Base-by-base conservation (phyloP, 306 rosid species). In the Castanea mollissima region DNA sequence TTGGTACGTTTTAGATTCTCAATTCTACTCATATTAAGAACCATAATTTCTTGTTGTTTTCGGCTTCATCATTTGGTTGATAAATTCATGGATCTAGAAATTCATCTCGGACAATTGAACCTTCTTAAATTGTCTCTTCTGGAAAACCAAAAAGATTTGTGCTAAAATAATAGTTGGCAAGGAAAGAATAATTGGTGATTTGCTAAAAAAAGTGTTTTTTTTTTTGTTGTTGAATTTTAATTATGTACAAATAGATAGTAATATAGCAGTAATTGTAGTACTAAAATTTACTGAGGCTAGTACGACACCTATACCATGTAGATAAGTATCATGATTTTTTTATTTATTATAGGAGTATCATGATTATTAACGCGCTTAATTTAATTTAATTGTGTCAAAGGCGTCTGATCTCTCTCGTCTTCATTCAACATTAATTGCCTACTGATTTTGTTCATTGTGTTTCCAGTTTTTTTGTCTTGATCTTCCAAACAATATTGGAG, bases 1-100 rank as follows among this genome's bases (percentile, higher is more conserved):
- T 75, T 89, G 98, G 98, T 95, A 85, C 19, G 58, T 16, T 65
- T 54, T 58, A 27, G 11, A 18, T 27, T 0, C 5, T 31, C 41
- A 0, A 2, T 71, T 51, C 1, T 9, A 7, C 10, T 57, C 55
- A 58, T 7, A 4, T n/a, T 29, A 32, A 35, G 7, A 73, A 35
- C 46, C 20, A 32, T 55, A 7, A 2, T 21, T 63, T 27, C 25
- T 63, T 63, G 6, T 1, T 67, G 25, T 34, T 49, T 67, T 67
- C 71, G 19, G 34, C 25, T 59, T 67, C 71, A 34, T 8, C 25
- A 19, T 32, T 18, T 3, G 35, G 25, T 35, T 32, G 52, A 34
- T 34, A 34, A 34, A 34, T 67, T 32, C 72, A 68, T 68, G 52
- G 72, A 68, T 68, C 72, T 68, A 32, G 18, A 68, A 67, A 35